Evolutionary conservation across 23 red algal genomes (phyloP).

Genomic region (Gracilaria vermiculophylla): DNA sequence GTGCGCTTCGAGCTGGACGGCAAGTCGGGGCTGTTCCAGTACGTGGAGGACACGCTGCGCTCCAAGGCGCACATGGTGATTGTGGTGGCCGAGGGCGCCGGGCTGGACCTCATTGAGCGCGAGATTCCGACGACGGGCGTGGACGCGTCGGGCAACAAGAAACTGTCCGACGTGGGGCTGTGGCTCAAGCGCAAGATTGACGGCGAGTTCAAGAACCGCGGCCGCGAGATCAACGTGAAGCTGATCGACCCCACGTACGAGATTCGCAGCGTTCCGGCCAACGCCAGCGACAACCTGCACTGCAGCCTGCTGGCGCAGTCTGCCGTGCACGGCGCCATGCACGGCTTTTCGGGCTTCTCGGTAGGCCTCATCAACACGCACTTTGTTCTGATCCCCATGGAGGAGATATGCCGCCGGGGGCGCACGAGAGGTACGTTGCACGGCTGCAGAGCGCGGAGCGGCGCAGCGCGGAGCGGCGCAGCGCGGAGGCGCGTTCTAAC

Average conservation of each 20-base stretch:
- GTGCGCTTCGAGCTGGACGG: constrained; percentile 91
- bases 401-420: constrained; percentile 70
- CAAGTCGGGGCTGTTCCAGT: constrained; percentile 79
- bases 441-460: too few species aligned
- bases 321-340: constrained; percentile 91
- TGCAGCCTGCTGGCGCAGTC: constrained; percentile 89
- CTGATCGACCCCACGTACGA: constrained; percentile 95
- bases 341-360: constrained; percentile 89
- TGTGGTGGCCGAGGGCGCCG: constrained; percentile 98
- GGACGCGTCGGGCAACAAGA: constrained; percentile 86
- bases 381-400: constrained; percentile 93
- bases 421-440: constrained; percentile 63
- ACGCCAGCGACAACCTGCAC: constrained; percentile 84
- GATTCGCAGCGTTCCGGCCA: constrained; percentile 88
- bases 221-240: constrained; percentile 89
- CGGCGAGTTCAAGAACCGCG: constrained; percentile 32
- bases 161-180: constrained; percentile 88
- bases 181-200: constrained; percentile 79
- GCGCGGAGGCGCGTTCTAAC: too few species aligned
- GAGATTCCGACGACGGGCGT: neutral
- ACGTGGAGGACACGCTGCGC: constrained; percentile 72
- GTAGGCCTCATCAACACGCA: constrained; percentile 89
- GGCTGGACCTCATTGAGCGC: constrained; percentile 60
- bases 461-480: too few species aligned
- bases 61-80: constrained; percentile 84